A percentile compares a stretch with the other conserved stretches of the same genome.
Conservation (phyloP, 1,284 basidiomycete species). For the Vanrija sp. region DNA sequence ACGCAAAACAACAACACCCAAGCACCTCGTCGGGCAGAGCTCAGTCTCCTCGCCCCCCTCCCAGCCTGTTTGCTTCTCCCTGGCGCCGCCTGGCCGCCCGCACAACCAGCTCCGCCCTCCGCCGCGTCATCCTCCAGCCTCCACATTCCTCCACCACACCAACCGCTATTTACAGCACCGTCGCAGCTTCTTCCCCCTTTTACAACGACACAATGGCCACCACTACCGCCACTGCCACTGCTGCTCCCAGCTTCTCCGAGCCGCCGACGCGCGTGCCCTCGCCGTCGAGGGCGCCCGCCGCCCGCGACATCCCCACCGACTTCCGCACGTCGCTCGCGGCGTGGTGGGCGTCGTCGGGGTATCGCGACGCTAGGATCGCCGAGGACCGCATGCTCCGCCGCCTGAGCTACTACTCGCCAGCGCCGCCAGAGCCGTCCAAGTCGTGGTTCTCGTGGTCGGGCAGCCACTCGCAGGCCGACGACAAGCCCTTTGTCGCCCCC, state of each 20-base stretch:
- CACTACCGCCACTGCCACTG: background rate
- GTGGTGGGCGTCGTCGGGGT: conserved; percentile 44
- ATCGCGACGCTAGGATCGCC: conserved; percentile 37
- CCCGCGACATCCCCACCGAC: conserved; percentile 37
- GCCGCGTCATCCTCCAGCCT: background rate
- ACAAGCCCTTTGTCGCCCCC: background rate
- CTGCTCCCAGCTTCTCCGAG: conserved; percentile 1
- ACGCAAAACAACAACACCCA: no score
- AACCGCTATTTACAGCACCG: background rate
- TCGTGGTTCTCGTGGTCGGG: conserved; percentile 5
- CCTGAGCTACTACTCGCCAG: conserved; percentile 26
- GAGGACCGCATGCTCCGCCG: conserved; percentile 42
- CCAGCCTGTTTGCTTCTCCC: no score
- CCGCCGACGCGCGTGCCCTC: background rate
- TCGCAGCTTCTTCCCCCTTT: background rate
- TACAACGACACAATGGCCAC: no score
- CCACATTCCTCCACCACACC: background rate
- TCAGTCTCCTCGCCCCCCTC: no score
- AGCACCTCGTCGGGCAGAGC: no score
- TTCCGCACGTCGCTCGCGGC: conserved; percentile 39
- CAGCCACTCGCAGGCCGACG: background rate
- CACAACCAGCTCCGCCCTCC: no score
- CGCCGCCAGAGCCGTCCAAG: conserved; percentile 5
- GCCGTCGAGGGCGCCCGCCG: conserved; percentile 10
- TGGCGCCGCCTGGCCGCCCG: no score